Evolutionary conservation across 768 basidiomycete species (phyloP).

Genomic region (Podaxis sp.): DNA sequence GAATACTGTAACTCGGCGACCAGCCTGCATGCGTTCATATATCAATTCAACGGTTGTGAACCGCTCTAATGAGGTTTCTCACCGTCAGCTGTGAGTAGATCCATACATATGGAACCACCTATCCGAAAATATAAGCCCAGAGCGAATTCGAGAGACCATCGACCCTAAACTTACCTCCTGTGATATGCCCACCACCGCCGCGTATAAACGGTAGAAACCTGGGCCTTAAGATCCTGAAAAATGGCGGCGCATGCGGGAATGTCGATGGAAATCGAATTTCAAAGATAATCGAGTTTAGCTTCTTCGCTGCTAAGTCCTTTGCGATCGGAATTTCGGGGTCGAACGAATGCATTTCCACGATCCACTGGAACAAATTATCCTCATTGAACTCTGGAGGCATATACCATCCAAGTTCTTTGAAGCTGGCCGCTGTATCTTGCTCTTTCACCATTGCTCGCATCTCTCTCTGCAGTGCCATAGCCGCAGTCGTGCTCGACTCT

Average conservation of each 20-base stretch:
- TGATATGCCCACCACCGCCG: conserved; percentile 72
- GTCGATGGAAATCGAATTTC: conserved; percentile 69
- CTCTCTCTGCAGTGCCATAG: conserved; percentile 61
- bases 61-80: conserved; percentile 16
- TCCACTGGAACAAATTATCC: conserved; percentile 73
- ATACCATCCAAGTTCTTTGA: conserved; percentile 69
- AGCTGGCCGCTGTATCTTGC: conserved; percentile 45
- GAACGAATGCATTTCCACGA: conserved; percentile 73
- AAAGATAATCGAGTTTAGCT: conserved; percentile 65
- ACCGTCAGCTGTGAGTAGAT: conserved; percentile 66
- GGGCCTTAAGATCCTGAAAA: conserved; percentile 74
- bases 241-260: conserved; percentile 71
- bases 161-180: conserved; percentile 40
- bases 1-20: conserved; percentile 64
- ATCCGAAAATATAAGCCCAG: conserved; percentile 8
- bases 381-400: conserved; percentile 64
- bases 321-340: conserved; percentile 60
- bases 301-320: conserved; percentile 52
- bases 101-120: conserved; percentile 79
- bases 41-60: background rate
- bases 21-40: conserved; percentile 40
- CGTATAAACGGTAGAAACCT: conserved; percentile 70
- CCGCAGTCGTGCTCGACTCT: conserved; percentile 53
- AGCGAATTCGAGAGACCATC: background rate
- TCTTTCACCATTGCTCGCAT: conserved; percentile 60